Conservation (phyloP, 257 asterid species). For the Galeopsis tetrahit region DNA sequence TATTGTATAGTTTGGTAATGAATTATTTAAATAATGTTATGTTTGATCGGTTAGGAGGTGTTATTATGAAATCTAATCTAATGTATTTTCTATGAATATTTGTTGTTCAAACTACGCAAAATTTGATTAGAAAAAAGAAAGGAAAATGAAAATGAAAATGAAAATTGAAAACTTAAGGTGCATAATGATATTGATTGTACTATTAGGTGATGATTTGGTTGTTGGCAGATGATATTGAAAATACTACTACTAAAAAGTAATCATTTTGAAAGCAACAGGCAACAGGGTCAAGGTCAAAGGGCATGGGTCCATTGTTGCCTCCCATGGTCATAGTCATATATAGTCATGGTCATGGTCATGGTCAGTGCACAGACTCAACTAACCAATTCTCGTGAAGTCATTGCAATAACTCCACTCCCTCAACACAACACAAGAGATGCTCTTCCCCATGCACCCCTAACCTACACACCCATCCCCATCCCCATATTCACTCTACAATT, state of each 20-base stretch:
- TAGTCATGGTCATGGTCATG: not conserved
- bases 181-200: conserved; percentile 26
- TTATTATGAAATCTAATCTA: too few species aligned
- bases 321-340: conserved; percentile 16
- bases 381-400: conserved; percentile 29
- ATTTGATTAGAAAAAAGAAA: too few species aligned
- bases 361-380: not conserved
- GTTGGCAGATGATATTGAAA: conserved; percentile 21
- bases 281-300: conserved; percentile 29
- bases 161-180: too few species aligned
- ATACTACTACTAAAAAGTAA: not conserved
- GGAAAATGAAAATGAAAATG: too few species aligned
- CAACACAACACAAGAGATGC: not conserved
- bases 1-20: too few species aligned
- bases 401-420: not conserved
- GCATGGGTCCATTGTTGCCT: conserved; percentile 28
- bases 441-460: not conserved
- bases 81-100: too few species aligned
- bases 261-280: conserved; percentile 29
- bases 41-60: too few species aligned
- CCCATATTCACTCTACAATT: too few species aligned
- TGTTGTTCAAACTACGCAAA: too few species aligned
- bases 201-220: conserved; percentile 33
- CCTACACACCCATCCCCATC: too few species aligned
- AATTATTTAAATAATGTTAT: too few species aligned